These are phyloP conservation scores for Alloteropsis semialata DNA, from an alignment of 176 grass and related monocot species.

Conservation along the genomic window DNA sequence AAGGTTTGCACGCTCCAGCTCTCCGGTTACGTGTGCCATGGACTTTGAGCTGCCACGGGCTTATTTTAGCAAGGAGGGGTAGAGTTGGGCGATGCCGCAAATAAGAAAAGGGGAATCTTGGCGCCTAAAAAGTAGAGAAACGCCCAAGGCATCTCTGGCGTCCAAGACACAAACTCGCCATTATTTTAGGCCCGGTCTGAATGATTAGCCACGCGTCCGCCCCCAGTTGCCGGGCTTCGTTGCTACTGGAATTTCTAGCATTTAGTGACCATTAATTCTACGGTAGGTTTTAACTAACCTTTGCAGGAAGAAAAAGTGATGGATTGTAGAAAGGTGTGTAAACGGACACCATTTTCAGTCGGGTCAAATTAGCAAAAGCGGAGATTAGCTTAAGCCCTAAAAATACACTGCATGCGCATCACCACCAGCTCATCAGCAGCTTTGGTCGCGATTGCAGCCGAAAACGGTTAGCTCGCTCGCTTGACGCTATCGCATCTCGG, in stretches of 20 bases:
- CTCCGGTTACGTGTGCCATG: slow-evolving; percentile 39
- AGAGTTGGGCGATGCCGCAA: slow-evolving; percentile 11
- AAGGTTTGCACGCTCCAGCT: background rate
- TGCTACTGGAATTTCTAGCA: background rate
- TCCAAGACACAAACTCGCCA: slow-evolving; percentile 52
- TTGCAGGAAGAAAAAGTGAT: background rate
- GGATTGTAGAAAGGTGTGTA: background rate
- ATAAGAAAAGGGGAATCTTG: slow-evolving; percentile 45
- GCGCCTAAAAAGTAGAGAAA: slow-evolving; percentile 49
- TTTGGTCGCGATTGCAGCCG: background rate
- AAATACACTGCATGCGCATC: background rate
- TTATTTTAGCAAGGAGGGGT: slow-evolving; percentile 45
- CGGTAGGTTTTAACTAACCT: background rate
- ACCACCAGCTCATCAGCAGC: background rate
- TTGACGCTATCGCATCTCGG: background rate
- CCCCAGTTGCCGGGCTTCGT: slow-evolving; percentile 32
- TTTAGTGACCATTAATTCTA: background rate
- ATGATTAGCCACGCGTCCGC: slow-evolving; percentile 43
- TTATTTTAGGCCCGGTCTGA: slow-evolving; percentile 42
- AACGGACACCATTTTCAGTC: background rate
- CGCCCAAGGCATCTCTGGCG: slow-evolving; percentile 40
- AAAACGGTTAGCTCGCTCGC: slow-evolving; percentile 3
- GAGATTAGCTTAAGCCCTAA: slow-evolving; percentile 8
- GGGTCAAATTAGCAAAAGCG: background rate
- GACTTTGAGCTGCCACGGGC: slow-evolving; percentile 28